A percentile compares a stretch with the other conserved stretches of the same genome.
These are phyloP conservation scores for Chrysoporthe puriensis DNA, from an alignment of 2,329 filamentous ascomycete genomes.

Conservation along the genomic window DNA sequence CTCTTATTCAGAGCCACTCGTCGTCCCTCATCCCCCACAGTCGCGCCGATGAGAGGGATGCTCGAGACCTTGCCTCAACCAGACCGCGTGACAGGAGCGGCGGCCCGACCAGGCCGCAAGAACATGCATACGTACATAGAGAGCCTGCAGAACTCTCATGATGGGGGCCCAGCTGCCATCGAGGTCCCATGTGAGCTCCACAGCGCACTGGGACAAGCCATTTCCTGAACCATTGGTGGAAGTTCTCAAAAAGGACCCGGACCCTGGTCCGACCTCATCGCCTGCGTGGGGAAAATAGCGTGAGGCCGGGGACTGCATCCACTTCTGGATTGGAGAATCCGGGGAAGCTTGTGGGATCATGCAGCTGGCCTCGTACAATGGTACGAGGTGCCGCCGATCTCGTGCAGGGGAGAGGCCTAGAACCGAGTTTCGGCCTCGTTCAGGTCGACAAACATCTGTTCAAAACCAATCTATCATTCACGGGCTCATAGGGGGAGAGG, in stretches of 20 bases:
- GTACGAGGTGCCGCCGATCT: not conserved
- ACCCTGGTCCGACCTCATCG: not conserved
- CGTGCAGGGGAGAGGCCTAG: not conserved
- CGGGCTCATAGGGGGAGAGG: not conserved
- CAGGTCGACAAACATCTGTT: not conserved
- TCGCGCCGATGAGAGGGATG: not conserved
- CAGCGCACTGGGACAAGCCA: not conserved
- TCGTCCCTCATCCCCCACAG: slow-evolving; percentile 1
- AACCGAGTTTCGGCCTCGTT: not conserved
- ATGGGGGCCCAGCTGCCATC: not conserved
- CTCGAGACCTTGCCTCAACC: slow-evolving; percentile 5
- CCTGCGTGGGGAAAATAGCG: slow-evolving; percentile 2
- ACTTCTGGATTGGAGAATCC: slow-evolving; percentile 23
- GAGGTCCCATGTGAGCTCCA: not conserved
- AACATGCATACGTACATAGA: not conserved
- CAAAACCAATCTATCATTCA: not conserved
- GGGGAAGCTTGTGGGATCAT: slow-evolving; percentile 18
- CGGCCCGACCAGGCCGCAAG: slow-evolving; percentile 26
- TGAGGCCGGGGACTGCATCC: slow-evolving; percentile 4
- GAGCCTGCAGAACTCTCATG: slow-evolving; percentile 12
- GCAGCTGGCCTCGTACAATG: slow-evolving; percentile 12
- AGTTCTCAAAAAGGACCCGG: slow-evolving; percentile 10
- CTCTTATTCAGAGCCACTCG: slow-evolving; percentile 20
- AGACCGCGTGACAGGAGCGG: slow-evolving; percentile 16
- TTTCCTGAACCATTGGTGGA: slow-evolving; percentile 26